Evolutionary conservation across 2,329 filamentous ascomycete species (phyloP).

Genomic region (Monilinia laxa): DNA sequence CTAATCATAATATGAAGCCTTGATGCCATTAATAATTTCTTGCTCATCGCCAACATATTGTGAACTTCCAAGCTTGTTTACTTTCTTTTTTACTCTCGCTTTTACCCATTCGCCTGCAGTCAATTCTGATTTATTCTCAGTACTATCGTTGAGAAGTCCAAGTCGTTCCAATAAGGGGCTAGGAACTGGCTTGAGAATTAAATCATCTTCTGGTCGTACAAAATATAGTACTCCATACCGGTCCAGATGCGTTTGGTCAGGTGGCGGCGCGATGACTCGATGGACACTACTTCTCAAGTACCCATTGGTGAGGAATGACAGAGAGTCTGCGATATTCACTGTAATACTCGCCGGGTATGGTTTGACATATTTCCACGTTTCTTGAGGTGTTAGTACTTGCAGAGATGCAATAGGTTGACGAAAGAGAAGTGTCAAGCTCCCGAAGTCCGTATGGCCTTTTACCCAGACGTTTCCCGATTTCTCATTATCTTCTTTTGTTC

Average conservation of each 20-base stretch:
- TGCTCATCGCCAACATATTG: not conserved
- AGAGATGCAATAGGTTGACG: not conserved
- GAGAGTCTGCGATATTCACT: not conserved
- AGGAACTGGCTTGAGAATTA: not conserved
- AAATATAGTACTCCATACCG: not conserved
- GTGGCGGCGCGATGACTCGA: not conserved
- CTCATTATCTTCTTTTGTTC: not conserved
- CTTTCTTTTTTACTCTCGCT: not conserved
- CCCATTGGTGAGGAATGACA: not conserved
- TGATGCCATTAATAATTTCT: not conserved
- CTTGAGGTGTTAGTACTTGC: not conserved
- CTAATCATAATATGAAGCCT: not conserved
- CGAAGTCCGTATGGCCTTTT: not conserved
- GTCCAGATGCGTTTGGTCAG: not conserved
- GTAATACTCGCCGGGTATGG: not conserved
- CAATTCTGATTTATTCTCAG: not conserved
- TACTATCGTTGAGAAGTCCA: not conserved
- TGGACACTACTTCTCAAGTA: not conserved
- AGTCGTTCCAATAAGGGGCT: not conserved
- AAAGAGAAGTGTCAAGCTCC: not conserved
- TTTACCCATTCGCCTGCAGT: not conserved
- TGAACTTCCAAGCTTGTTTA: not conserved
- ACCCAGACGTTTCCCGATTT: not conserved
- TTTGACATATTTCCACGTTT: not conserved
- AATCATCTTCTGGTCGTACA: not conserved